These are phyloP conservation scores for Escallonia rubra DNA, from an alignment of 129 eudicot species.

Conservation along the genomic window DNA sequence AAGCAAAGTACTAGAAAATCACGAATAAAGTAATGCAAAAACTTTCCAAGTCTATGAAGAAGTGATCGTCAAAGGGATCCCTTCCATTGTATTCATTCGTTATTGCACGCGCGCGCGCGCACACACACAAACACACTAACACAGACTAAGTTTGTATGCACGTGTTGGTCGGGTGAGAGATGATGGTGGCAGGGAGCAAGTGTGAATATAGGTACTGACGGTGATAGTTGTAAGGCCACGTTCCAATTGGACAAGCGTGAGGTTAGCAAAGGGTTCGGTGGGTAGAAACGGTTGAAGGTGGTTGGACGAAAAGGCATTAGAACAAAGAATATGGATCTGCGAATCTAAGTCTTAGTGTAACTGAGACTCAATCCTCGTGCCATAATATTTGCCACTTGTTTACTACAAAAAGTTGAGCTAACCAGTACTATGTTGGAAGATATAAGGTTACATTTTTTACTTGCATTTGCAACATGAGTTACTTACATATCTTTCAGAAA, in stretches of 20 bases:
- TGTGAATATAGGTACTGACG: background rate
- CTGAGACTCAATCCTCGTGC: background rate
- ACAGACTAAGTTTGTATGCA: no score
- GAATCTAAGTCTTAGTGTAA: background rate
- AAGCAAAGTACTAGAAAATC: no score
- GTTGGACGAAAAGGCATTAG: conserved; percentile 21
- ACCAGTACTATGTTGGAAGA: no score
- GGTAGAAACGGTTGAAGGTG: conserved; percentile 48
- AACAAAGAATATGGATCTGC: background rate
- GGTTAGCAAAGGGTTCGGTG: conserved; percentile 19
- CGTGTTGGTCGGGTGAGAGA: background rate
- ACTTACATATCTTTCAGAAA: no score
- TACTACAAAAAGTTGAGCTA: background rate
- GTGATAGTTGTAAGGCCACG: conserved; percentile 8
- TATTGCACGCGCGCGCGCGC: no score
- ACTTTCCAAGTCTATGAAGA: no score
- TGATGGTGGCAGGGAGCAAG: background rate
- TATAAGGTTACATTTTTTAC: background rate
- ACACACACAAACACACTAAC: no score
- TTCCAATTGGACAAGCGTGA: conserved; percentile 12
- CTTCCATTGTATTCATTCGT: no score
- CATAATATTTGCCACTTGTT: background rate
- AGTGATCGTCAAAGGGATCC: no score
- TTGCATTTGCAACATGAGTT: no score
- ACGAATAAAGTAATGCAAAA: no score